Conservation (phyloP, 2,329 filamentous ascomycete genomes). For the Tolypocladium guangdongense region DNA sequence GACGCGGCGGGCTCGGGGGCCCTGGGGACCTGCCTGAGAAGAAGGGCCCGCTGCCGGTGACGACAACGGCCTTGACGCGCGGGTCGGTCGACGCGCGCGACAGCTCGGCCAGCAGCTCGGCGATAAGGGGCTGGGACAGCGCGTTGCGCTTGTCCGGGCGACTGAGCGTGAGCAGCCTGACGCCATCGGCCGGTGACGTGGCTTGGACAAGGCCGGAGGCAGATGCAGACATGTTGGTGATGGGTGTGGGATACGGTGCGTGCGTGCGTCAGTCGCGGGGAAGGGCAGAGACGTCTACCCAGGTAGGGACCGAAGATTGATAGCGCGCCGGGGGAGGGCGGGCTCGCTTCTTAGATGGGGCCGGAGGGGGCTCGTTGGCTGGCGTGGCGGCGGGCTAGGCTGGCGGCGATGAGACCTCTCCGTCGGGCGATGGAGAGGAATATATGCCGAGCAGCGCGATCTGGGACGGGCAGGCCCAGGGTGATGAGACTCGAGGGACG, state of each 20-base stretch:
- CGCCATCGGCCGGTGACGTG: conserved; percentile 15
- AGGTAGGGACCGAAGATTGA: not conserved
- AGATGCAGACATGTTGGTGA: conserved; percentile 6
- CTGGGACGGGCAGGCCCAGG: not conserved
- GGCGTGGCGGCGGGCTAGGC: not conserved
- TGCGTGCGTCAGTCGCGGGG: not conserved
- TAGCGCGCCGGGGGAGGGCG: not conserved
- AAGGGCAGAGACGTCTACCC: too few relatives aligned
- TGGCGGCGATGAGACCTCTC: not conserved
- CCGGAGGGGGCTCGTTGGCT: not conserved
- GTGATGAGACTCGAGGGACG: not conserved
- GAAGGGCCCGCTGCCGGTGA: conserved; percentile 21
- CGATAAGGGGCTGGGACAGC: conserved; percentile 39
- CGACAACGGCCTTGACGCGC: conserved; percentile 22
- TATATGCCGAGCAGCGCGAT: not conserved
- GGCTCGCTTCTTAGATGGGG: not conserved
- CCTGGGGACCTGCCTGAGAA: conserved; percentile 10
- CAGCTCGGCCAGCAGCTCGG: conserved; percentile 26
- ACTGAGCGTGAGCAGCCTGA: conserved; percentile 39
- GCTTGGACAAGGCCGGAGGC: conserved; percentile 7
- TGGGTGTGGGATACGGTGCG: not conserved
- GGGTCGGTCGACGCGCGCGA: conserved; percentile 9
- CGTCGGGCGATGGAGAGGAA: not conserved
- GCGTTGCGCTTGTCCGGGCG: conserved; percentile 48
- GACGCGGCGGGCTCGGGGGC: too few relatives aligned